Conservation (phyloP, 225 moss, liverwort and hornwort genomes). For the Climacium dendroides region DNA sequence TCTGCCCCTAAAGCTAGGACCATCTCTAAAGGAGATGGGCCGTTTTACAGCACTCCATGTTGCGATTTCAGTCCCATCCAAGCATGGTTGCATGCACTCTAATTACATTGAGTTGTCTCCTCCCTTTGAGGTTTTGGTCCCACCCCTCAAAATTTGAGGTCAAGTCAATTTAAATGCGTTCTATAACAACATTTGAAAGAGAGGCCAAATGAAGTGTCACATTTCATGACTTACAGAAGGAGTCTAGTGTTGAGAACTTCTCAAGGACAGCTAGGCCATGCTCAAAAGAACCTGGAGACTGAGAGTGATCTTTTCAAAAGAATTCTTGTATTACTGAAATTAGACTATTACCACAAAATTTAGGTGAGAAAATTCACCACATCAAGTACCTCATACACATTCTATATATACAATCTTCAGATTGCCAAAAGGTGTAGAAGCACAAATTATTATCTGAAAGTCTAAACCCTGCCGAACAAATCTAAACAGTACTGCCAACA, state of each 20-base stretch:
- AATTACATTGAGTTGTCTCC: not conserved
- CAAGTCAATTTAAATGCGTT: not conserved
- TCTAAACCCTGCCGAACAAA: not conserved
- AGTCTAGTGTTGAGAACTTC: not conserved
- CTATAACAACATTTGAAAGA: not conserved
- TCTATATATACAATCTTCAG: not conserved
- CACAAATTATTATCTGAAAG: not conserved
- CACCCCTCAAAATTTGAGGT: not conserved
- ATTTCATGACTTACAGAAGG: not conserved
- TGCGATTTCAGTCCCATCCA: not conserved
- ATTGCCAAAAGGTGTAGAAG: not conserved
- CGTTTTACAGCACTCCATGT: no score
- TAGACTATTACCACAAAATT: not conserved
- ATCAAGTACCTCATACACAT: not conserved
- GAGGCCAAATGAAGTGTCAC: not conserved
- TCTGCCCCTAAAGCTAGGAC: no score
- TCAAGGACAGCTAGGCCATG: not conserved
- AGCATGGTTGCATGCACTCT: not conserved
- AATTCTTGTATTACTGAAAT: not conserved
- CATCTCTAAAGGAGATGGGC: no score
- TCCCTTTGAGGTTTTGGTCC: not conserved
- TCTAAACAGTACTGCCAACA: not conserved
- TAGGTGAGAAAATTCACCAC: not conserved
- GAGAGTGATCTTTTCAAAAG: not conserved
- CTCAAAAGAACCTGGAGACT: not conserved